Conservation (phyloP, 768 basidiomycete genomes). For the Calocera viscosa region DNA sequence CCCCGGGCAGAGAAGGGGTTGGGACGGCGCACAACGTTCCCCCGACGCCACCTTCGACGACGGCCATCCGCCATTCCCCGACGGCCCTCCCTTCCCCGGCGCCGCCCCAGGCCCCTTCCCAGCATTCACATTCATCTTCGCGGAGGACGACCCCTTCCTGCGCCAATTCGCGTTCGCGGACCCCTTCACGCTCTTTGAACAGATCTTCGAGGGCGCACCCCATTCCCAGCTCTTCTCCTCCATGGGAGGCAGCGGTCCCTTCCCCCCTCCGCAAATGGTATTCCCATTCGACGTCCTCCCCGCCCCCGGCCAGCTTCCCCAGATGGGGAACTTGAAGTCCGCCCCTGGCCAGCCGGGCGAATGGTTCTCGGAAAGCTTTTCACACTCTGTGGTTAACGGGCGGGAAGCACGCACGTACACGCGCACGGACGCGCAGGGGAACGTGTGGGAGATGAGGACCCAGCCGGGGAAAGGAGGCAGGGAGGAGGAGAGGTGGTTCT, state of each 20-base stretch:
- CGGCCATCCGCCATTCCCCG: not conserved
- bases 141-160: not conserved
- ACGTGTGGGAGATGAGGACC: constrained; percentile 1
- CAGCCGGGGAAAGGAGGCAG: not conserved
- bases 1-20: not conserved
- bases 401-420: not conserved
- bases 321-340: not conserved
- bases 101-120: not conserved
- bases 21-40: not conserved
- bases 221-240: not conserved
- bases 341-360: not conserved
- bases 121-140: not conserved
- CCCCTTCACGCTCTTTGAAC: not conserved
- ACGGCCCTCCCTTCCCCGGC: not conserved
- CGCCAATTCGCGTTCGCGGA: not conserved
- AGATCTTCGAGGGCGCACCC: not conserved
- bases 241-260: not conserved
- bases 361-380: not conserved
- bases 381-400: not conserved
- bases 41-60: not conserved
- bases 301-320: not conserved
- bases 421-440: not conserved
- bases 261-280: not conserved
- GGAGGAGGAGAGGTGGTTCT: not conserved
- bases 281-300: not conserved